Evolutionary conservation across 2,329 filamentous ascomycete species (phyloP), one percentile per base, ranked within the genome.

Genomic region (Venturia aucupariae): DNA sequence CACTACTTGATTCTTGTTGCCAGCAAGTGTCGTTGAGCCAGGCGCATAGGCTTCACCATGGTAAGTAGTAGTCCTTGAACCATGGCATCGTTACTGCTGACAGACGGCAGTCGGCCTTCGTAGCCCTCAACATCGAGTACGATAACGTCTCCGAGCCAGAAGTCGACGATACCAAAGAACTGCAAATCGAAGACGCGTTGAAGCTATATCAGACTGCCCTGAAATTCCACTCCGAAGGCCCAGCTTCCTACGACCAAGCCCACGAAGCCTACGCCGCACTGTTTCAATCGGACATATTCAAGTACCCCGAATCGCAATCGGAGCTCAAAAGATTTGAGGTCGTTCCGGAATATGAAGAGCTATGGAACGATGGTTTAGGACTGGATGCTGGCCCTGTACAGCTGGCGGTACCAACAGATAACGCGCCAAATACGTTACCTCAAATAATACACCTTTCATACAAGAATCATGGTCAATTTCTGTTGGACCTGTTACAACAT

Each of bases 141-240:
- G 94, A 97, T 77, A 90, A 97, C 77, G 90, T 90, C 65, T 81
- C 88, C 68, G 92, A 96, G 73, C 90, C 96, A 70, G 92, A 97
- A 76, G 81, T 96, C 72, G 94, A 99, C 74, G 92, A 94, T 71
- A 96, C 92, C 41, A 94, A 93, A 74, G 93, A 97, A 75, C 86
- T 99, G 62, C 92, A 96, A 81, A 93, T 97, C 72, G 94, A 99
- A 72, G 94, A 99, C 78, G 92, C 94, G 60, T 80, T 99, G 67
- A 97, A 97, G 77, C 84, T 93, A 42, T 99, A 97, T 74, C 92
- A 97, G 72, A 88, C 83, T 70, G 94, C 94, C 59, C 79, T 99
- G 65, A 96, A 93, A 75, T 86, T 92, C 68, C 94, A 99, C 73
- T 88, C 93, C 1, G 91, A 96, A 76, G 92, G 94, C 1, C 86